phyloP scores from a whole-genome alignment of 345 rosid genomes.

The Theobroma cacao region DNA sequence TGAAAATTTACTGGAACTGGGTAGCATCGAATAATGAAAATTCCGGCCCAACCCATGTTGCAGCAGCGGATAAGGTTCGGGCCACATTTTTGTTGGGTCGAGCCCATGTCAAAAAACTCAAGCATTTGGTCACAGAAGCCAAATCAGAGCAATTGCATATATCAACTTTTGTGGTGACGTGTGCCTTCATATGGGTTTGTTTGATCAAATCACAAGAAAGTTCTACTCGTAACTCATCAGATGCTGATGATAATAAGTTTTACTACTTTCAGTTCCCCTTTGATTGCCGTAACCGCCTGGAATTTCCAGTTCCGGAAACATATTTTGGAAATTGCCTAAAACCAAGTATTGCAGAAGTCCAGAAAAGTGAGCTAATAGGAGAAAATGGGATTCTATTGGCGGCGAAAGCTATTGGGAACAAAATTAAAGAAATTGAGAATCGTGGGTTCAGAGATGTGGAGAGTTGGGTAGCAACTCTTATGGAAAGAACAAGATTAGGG shows the following conservation, averaged over 20 bases:
- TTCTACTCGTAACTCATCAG: too few species aligned
- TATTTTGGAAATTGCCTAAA: constrained; percentile 42
- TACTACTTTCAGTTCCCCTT: constrained; percentile 22
- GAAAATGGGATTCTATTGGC: constrained; percentile 35
- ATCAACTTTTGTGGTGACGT: constrained; percentile 29
- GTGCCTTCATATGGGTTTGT: constrained; percentile 36
- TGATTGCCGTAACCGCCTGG: constrained; percentile 24
- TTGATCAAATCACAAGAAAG: constrained; percentile 22
- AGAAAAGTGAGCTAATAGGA: constrained; percentile 21
- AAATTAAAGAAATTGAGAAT: constrained; percentile 22
- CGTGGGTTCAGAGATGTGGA: constrained; percentile 22
- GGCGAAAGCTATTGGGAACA: constrained; percentile 33
- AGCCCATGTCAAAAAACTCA: constrained; percentile 17
- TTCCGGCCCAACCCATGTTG: neutral
- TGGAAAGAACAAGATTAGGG: neutral
- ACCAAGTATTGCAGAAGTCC: constrained; percentile 2
- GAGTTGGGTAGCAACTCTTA: neutral
- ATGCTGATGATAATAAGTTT: neutral
- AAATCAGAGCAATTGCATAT: neutral
- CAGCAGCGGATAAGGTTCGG: constrained; percentile 21
- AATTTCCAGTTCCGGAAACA: constrained; percentile 16
- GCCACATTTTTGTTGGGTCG: constrained; percentile 24
- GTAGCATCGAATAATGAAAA: neutral
- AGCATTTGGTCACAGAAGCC: constrained; percentile 10
- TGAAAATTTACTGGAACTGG: constrained; percentile 16